Evolutionary conservation across 2,329 filamentous ascomycete genomes (phyloP).

Genomic region (Parastagonospora avenae): DNA sequence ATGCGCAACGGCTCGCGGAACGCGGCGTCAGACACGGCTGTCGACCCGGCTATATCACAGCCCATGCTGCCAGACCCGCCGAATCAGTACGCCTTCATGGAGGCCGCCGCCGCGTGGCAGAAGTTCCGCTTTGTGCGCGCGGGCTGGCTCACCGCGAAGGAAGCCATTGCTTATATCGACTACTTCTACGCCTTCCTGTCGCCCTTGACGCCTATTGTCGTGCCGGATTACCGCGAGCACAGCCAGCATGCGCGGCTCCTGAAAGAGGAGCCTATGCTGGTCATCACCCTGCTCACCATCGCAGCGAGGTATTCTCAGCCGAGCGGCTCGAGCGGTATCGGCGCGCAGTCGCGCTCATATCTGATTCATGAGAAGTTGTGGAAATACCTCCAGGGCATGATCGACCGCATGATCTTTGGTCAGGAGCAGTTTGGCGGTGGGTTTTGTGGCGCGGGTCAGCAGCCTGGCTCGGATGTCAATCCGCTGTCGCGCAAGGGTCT

Average conservation of each 20-base stretch:
- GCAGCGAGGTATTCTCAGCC: constrained; percentile 85
- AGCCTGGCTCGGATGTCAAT: constrained; percentile 70
- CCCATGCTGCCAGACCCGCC: constrained; percentile 35
- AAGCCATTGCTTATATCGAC: constrained; percentile 91
- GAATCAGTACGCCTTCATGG: constrained; percentile 51
- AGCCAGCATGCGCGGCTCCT: constrained; percentile 78
- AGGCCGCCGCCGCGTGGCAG: constrained; percentile 85
- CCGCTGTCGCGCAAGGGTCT: constrained; percentile 68
- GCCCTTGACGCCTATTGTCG: constrained; percentile 89
- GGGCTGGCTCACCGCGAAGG: constrained; percentile 93
- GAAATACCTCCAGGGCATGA: constrained; percentile 93
- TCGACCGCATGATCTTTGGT: constrained; percentile 92
- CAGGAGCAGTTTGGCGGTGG: constrained; percentile 94
- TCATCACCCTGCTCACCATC: constrained; percentile 89
- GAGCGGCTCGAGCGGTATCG: constrained; percentile 67
- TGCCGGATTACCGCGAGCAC: constrained; percentile 86
- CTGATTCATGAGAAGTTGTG: constrained; percentile 95
- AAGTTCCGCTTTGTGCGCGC: constrained; percentile 93
- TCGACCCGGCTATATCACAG: constrained; percentile 41
- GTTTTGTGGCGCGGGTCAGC: constrained; percentile 74
- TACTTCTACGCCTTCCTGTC: constrained; percentile 95
- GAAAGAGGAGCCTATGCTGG: constrained; percentile 89
- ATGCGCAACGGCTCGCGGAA: constrained; percentile 30
- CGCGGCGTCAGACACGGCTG: constrained; percentile 24
- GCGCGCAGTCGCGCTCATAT: constrained; percentile 80